Base-by-base conservation (phyloP, 768 basidiomycete genomes). In the Rhizopogon roseolus region DNA sequence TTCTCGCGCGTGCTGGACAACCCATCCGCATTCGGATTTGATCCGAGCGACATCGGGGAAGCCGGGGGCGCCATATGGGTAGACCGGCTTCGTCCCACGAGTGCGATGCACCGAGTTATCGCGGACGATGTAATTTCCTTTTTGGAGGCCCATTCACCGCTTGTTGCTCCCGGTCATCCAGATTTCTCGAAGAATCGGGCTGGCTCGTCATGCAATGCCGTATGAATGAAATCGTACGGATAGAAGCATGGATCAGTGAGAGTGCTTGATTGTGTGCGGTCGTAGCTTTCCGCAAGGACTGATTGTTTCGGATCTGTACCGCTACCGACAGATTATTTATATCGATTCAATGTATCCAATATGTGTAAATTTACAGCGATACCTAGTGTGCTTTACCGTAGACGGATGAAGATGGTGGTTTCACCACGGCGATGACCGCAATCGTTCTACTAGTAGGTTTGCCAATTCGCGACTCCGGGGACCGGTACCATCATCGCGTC, bases 401-500 rank as follows among this genome's bases (percentile, higher is more conserved):
- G 22, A 22, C 22, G 22, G 3, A 22, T 22, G 22, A 22, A 22
- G 22, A 22, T 22, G 3, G 22, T 22, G 3, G 22, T 22, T 22
- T 22, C 22, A 22, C 22, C n/a, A 29, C 8, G 5, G 6, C 9
- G 29, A 32, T 32, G 29, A 32, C 8, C 29, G 10, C 29, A 32
- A 8, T 32, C 29, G 9, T 32, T 7, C 10, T 7, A n/a, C n/a
- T n/a, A n/a, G n/a, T n/a, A 32, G 29, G 29, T 32, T 8, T 32
- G 29, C 29, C 29, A 10, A 32, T 32, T 32, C 4, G 29, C 29
- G 29, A 32, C 29, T 32, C 22, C 22, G 22, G 22, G 22, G 90
- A 82, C 60, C 22, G 22, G 22, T 94, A 86, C 90, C 91, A 94
- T 59, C 81, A 68, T 41, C 81, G 72, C 6, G 87, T 86, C 65